A percentile compares a stretch with the other conserved stretches of the same genome.
These are phyloP conservation scores for Chaetomiaceae sp. DNA, from an alignment of 2,329 filamentous ascomycete genomes.

Conservation along the genomic window DNA sequence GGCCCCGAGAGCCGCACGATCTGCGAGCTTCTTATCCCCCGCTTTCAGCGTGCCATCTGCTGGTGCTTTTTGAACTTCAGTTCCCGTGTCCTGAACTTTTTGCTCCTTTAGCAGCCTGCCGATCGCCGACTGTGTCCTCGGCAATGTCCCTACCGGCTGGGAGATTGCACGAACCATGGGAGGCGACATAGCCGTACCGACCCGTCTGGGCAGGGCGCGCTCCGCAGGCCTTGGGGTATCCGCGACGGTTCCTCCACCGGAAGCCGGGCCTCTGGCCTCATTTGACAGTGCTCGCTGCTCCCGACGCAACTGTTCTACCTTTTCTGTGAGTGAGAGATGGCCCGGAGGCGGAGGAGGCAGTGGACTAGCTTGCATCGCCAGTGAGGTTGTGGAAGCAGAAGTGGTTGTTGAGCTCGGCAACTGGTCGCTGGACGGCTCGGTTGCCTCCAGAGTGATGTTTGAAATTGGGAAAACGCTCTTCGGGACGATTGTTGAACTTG, in stretches of 20 bases:
- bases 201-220: slow-evolving; percentile 39
- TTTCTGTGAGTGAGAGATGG: slow-evolving; percentile 39
- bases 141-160: slow-evolving; percentile 45
- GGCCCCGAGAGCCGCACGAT: slow-evolving; percentile 62
- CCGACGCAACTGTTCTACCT: slow-evolving; percentile 48
- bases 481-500: slow-evolving; percentile 31
- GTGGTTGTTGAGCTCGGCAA: slow-evolving; percentile 18
- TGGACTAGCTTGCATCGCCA: slow-evolving; percentile 6
- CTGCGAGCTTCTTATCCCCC: slow-evolving; percentile 75
- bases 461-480: slow-evolving; percentile 17
- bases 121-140: slow-evolving; percentile 43
- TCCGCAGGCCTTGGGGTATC: slow-evolving; percentile 23
- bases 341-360: slow-evolving; percentile 1
- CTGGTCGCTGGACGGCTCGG: slow-evolving; percentile 8
- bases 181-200: slow-evolving; percentile 45
- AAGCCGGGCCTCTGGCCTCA: slow-evolving; percentile 29
- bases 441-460: slow-evolving; percentile 13
- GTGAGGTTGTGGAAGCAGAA: slow-evolving; percentile 21
- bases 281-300: slow-evolving; percentile 40
- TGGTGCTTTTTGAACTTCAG: slow-evolving; percentile 32
- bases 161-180: slow-evolving; percentile 52
- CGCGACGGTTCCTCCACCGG: slow-evolving; percentile 19
- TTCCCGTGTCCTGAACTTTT: slow-evolving; percentile 29
- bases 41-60: slow-evolving; percentile 43
- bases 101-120: slow-evolving; percentile 37